phyloP scores from a whole-genome alignment of 495 filamentous ascomycete genomes.

The Penicillium arizonense region DNA sequence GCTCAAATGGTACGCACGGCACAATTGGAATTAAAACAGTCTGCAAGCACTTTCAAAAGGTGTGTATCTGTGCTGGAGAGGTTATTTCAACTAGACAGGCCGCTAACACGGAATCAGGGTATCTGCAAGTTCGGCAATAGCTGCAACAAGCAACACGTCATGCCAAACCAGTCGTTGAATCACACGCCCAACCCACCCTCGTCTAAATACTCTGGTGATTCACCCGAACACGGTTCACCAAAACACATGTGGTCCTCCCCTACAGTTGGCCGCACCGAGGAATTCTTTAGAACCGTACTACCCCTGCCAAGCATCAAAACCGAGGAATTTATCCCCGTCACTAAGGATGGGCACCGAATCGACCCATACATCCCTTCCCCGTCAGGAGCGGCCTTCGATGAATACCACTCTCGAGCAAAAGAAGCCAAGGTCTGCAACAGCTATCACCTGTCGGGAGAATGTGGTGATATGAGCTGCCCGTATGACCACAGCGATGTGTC shows the following conservation, averaged over 20 bases:
- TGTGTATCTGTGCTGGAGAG: constrained; percentile 1
- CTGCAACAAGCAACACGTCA: constrained; percentile 39
- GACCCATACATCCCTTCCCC: constrained; percentile 35
- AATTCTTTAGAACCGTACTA: constrained; percentile 24
- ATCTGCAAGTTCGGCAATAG: constrained; percentile 38
- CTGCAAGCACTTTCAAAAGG: constrained; percentile 44
- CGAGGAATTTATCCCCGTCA: constrained; percentile 39
- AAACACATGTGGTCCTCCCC: constrained; percentile 18
- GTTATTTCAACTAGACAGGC: background rate
- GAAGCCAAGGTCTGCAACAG: constrained; percentile 43
- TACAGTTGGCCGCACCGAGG: constrained; percentile 21
- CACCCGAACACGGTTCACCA: constrained; percentile 15
- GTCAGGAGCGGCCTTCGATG: constrained; percentile 25
- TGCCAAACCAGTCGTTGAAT: constrained; percentile 19
- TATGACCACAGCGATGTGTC: constrained; percentile 42
- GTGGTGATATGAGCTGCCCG: constrained; percentile 33
- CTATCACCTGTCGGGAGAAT: constrained; percentile 40
- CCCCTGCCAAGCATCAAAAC: constrained; percentile 22
- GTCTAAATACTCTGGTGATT: constrained; percentile 4
- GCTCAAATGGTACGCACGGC: background rate
- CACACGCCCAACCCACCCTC: constrained; percentile 17
- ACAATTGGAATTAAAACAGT: constrained; percentile 20
- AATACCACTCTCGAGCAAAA: constrained; percentile 32
- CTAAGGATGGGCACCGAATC: constrained; percentile 43
- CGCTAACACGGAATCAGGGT: constrained; percentile 22